phyloP scores from a whole-genome alignment of 768 basidiomycete species.

The Mycena indigotica region DNA sequence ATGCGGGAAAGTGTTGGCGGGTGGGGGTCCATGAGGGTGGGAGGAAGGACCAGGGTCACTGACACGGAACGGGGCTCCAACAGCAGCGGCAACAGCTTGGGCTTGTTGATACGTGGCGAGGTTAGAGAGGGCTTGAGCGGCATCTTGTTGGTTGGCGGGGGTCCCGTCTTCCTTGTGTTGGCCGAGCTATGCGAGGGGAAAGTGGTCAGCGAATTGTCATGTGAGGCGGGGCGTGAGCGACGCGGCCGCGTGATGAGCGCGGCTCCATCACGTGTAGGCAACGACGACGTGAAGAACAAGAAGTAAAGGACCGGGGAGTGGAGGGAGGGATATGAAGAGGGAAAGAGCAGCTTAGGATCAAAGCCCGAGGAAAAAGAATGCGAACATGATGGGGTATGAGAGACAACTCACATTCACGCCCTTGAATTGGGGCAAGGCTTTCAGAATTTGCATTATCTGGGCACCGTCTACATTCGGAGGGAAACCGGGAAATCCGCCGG shows the following conservation, averaged over 20 bases:
- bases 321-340: not conserved
- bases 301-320: not conserved
- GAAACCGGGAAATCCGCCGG: not conserved
- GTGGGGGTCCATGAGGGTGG: slow-evolving; percentile 67
- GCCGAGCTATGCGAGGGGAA: slow-evolving; percentile 16
- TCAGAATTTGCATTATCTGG: not conserved
- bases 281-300: not conserved
- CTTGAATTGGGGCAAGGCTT: not conserved
- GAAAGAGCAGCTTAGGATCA: not conserved
- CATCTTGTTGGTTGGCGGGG: slow-evolving; percentile 14
- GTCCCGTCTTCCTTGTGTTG: slow-evolving; percentile 23
- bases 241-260: slow-evolving; percentile 38
- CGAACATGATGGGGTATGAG: not conserved
- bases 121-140: slow-evolving; percentile 30
- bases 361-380: not conserved
- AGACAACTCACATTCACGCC: not conserved
- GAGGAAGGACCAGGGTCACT: slow-evolving; percentile 74
- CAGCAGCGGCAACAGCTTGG: slow-evolving; percentile 36
- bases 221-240: slow-evolving; percentile 22
- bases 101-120: slow-evolving; percentile 33
- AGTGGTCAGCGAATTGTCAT: slow-evolving; percentile 12
- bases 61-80: slow-evolving; percentile 52
- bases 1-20: slow-evolving; percentile 46
- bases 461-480: not conserved
- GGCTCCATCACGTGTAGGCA: slow-evolving; percentile 25